phyloP scores from a whole-genome alignment of 495 filamentous ascomycete species.

The Cairneyella variabilis region DNA sequence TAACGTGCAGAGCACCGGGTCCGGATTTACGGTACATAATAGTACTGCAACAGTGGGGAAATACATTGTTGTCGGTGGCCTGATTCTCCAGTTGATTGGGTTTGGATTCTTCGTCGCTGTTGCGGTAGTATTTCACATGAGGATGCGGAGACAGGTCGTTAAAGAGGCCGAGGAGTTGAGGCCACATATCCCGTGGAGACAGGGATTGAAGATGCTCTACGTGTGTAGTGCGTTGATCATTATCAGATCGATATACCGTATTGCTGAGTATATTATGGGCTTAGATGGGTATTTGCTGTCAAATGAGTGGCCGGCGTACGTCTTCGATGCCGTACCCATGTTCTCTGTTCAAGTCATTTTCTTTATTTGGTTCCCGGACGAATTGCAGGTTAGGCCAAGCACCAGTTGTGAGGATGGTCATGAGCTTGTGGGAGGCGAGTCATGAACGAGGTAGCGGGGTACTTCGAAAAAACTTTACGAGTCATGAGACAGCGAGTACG shows the following conservation, averaged over 20 bases:
- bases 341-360: constrained; percentile 46
- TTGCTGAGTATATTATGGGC: constrained; percentile 60
- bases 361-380: constrained; percentile 12
- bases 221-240: constrained; percentile 50
- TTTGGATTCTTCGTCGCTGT: constrained; percentile 50
- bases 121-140: constrained; percentile 37
- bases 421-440: too few species aligned
- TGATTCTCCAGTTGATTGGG: constrained; percentile 47
- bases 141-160: neutral
- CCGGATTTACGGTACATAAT: constrained; percentile 4
- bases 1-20: constrained; percentile 32
- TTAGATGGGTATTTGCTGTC: constrained; percentile 44
- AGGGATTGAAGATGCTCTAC: constrained; percentile 51
- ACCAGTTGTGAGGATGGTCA: too few species aligned
- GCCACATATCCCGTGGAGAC: constrained; percentile 39
- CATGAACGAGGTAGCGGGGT: too few species aligned
- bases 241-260: constrained; percentile 56
- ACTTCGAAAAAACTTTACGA: too few species aligned
- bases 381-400: too few species aligned
- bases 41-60: constrained; percentile 31
- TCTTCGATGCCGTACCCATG: constrained; percentile 62
- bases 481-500: too few species aligned
- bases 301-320: constrained; percentile 58
- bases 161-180: constrained; percentile 13
- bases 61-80: constrained; percentile 41